Evolutionary conservation across 2,329 filamentous ascomycete species (phyloP), one percentile per base, ranked within the genome.

Genomic region (Claviceps sp.): DNA sequence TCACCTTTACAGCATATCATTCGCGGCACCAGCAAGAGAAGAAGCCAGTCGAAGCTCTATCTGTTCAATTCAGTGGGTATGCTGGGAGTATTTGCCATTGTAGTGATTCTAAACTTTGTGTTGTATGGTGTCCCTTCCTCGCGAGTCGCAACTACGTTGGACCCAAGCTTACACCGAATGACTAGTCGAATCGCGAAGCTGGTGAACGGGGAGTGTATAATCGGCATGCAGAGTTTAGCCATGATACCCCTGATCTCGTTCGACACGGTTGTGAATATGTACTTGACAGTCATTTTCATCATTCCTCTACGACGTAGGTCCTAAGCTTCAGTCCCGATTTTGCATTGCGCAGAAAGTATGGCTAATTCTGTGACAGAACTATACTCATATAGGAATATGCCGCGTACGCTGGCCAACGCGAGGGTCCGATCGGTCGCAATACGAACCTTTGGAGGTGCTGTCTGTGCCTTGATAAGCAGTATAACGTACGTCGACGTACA

Each of bases 181-280:
- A 11, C n/a, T 53, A 79, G 76, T 58, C 79, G 80, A 4, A 78
- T 82, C 45, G 73, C 76, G 2, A 72, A 71, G 51, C 73, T 82
- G 50, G 67, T 77, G 2, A 60, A 77, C 11, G 76, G 75, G 2
- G 64, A 73, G 44, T 85, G 81, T 57, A 73, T 79, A 52, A 82
- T 84, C 51, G 81, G 81, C 17, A 79, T 83, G 73, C 65, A 76
- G 57, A 74, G 68, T 49, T 64, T 72, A 4, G 75, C 77, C 4
- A 77, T 83, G 70, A 73, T 83, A 29, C 78, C 80, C 0, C 69
- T 85, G 11, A 79, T 85, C 45, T 67, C 68, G 0, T 81, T 82
- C 55, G 80, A 84, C 55, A 66, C 79, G 13, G 56, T 80, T 1
- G 74, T 81, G 51, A 83, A 83, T 58, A 73, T 81, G 20, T 83